Evolutionary conservation across 2,329 filamentous ascomycete species (phyloP), one percentile per base, ranked within the genome.

Genomic region (Penicillium hesseltinei): DNA sequence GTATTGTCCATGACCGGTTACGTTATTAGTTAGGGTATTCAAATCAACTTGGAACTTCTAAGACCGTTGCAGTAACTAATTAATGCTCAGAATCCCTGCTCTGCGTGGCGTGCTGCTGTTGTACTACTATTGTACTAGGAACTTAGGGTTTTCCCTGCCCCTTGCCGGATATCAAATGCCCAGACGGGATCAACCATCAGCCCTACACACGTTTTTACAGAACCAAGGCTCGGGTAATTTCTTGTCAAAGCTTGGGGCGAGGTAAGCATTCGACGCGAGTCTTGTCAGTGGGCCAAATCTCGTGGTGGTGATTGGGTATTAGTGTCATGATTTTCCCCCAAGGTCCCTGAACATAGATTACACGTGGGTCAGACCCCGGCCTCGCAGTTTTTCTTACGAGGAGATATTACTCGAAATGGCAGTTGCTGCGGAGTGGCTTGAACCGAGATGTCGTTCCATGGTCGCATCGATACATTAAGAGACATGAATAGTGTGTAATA

Each of bases 311-410:
- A 63, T 66, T 66, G 59, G 63, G 43, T 47, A 7, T 42, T 17
- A 23, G 11, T 27, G 27, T 27, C 39, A 31, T 57, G 27, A 54
- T 23, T 57, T 61, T 48, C 56, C 54, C 52, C 62, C 64, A 66
- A 65, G 64, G 64, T 66, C 61, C 64, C 53, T 62, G 49, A 49
- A 55, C 23, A 61, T 59, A 57, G 19, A 43, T 43, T 25, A 43
- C 43, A 38, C 40, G 54, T 56, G 56, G 58, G 56, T 48, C 54
- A 39, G 40, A 36, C 47, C 45, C 21, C 53, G 49, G 15, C 33
- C 50, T 19, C 21, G 21, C 9, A 27, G 15, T 17, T 33, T 48
- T 45, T 33, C 23, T 23, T 11, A 5, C 5, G 39, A 7, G 31
- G 42, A 17, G 3, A 29, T 35, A 10, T 23, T 49, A 46, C 57